phyloP scores from a whole-genome alignment of 2,329 filamentous ascomycete genomes.

The Aureobasidium sp. region DNA sequence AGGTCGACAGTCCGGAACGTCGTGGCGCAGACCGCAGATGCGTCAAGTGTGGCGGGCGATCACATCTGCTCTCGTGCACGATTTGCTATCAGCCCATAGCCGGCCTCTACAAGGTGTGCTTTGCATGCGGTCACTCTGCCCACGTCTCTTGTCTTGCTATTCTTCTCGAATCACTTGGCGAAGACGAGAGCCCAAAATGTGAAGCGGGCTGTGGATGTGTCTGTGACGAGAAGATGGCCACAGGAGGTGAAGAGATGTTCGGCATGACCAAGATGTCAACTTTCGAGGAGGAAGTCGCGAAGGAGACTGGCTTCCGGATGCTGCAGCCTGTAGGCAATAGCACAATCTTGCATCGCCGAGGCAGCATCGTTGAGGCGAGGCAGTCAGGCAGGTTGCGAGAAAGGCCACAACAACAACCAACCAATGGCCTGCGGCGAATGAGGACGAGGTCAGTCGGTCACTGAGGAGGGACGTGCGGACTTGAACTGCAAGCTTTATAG shows the following conservation, averaged over 20 bases:
- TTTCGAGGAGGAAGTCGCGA: neutral
- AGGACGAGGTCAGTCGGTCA: conserved; percentile 4
- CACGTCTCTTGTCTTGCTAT: conserved; percentile 15
- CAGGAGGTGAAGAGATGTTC: conserved; percentile 1
- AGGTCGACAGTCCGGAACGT: neutral
- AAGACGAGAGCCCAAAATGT: conserved; percentile 14
- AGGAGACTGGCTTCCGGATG: neutral
- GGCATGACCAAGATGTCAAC: neutral
- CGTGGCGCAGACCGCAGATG: conserved; percentile 7
- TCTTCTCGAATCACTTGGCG: conserved; percentile 10
- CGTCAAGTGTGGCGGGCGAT: neutral
- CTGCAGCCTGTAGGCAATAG: conserved; percentile 2
- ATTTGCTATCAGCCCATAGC: conserved; percentile 17
- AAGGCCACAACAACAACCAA: neutral
- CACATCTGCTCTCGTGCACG: conserved; percentile 14
- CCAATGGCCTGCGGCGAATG: neutral
- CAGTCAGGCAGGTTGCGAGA: neutral
- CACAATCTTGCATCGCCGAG: conserved; percentile 5
- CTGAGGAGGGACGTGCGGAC: neutral
- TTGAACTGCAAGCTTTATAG: neutral
- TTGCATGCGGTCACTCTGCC: conserved; percentile 17
- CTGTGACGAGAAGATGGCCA: conserved; percentile 6
- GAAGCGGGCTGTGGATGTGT: conserved; percentile 17
- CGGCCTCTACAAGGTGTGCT: conserved; percentile 18
- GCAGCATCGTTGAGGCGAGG: neutral